phyloP scores from a whole-genome alignment of 352 stramenopile species.

The Globisporangium rhizosaccharum region DNA sequence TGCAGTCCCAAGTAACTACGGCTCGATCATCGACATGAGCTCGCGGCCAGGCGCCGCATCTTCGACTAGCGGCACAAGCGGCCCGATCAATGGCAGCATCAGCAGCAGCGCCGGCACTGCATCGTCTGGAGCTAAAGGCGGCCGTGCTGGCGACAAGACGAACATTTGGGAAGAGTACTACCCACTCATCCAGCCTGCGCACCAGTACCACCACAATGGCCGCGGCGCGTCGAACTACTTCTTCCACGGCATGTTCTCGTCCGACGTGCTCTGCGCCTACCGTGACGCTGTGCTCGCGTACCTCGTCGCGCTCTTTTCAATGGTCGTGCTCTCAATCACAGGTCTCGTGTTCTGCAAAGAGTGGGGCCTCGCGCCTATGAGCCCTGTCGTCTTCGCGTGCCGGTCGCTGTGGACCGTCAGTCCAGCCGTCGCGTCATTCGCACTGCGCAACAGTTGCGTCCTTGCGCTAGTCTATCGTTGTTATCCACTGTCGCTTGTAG shows the following conservation, averaged over 20 bases:
- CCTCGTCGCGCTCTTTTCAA: conserved; percentile 69
- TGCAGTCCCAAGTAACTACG: conserved; percentile 27
- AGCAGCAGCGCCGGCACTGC: background rate
- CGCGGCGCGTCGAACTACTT: conserved; percentile 78
- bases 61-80: background rate
- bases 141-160: conserved; percentile 18
- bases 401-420: conserved; percentile 72
- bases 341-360: conserved; percentile 82
- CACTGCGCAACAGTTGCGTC: conserved; percentile 58
- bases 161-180: conserved; percentile 89
- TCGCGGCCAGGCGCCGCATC: conserved; percentile 2
- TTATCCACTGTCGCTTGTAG: conserved; percentile 6
- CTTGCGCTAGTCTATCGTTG: background rate
- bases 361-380: conserved; percentile 53
- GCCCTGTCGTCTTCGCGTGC: conserved; percentile 46
- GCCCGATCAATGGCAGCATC: background rate
- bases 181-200: conserved; percentile 75
- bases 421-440: conserved; percentile 59
- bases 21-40: conserved; percentile 32
- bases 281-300: conserved; percentile 77
- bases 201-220: conserved; percentile 77
- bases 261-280: conserved; percentile 81
- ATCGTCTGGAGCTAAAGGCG: background rate
- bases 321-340: conserved; percentile 76
- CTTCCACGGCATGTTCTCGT: conserved; percentile 86